Evolutionary conservation across 306 rosid species (phyloP), one percentile per base, ranked within the genome.

Genomic region (Cucurbita pepo): DNA sequence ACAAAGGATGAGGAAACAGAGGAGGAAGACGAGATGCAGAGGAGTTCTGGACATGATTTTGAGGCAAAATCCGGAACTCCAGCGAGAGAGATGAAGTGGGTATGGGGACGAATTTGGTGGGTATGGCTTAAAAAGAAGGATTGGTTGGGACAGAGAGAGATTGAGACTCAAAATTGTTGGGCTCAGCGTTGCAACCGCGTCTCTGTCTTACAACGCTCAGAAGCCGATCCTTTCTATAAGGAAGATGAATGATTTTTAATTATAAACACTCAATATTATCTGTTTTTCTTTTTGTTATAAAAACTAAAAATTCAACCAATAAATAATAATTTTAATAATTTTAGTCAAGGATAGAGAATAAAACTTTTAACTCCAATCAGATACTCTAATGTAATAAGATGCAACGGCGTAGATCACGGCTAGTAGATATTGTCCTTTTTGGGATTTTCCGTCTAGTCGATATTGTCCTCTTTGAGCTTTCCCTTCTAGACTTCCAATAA

Each of bases 1-100:
- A 74, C 81, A 81, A 65, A 83, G 80, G 83, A 88, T 8, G 13
- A 85, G 58, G 7, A 83, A 9, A 36, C 71, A 18, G 15, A 88
- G 76, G 75, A 85, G 51, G 48, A 73, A 34, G 80, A 73, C 51
- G 25, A 74, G 55, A 53, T 11, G 62, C 4, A 43, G 3, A 34
- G n/a, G 38, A 74, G 15, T 7, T 52, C 13, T 75, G 22, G 73
- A 58, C 83, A 77, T 84, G 18, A 36, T 18, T 51, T 15, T 1
- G 25, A 18, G 47, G 71, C 12, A 14, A 74, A 11, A 58, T 51
- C 19, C 38, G 41, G 15, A 45, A 43, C 3, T 12, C 7, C 7
- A 10, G 19, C 19, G 66, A 60, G 66, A 43, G 16, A 12, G 73
- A 48, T 1, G 45, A 30, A 15, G 30, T 69, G 73, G 73, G 73